A percentile compares a stretch with the other conserved stretches of the same genome.
These are phyloP conservation scores for Aspergillus brasiliensis DNA, from an alignment of 2,329 filamentous ascomycete species.

Conservation along the genomic window DNA sequence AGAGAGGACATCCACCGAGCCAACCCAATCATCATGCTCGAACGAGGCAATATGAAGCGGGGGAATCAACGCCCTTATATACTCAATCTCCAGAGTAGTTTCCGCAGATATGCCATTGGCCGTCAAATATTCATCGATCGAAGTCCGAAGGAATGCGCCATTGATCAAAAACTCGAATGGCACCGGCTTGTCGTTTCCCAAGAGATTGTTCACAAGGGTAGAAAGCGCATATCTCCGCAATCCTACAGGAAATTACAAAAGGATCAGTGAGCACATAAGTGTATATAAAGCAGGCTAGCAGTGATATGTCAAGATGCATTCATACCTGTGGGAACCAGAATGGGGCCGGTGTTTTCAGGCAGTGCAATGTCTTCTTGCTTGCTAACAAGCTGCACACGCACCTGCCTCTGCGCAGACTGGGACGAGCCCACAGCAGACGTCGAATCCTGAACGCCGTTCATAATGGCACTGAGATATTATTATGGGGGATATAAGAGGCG, in stretches of 20 bases:
- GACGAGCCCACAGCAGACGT: slow-evolving; percentile 20
- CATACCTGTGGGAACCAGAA: slow-evolving; percentile 60
- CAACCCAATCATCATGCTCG: slow-evolving; percentile 97
- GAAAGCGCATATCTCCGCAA: slow-evolving; percentile 63
- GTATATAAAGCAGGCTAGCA: not conserved
- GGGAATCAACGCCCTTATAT: slow-evolving; percentile 87
- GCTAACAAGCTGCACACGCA: slow-evolving; percentile 58
- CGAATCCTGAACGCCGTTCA: slow-evolving; percentile 28
- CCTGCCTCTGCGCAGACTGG: slow-evolving; percentile 47
- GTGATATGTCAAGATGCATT: slow-evolving; percentile 7
- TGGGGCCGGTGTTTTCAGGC: slow-evolving; percentile 57
- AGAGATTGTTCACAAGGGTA: slow-evolving; percentile 63
- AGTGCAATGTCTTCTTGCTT: slow-evolving; percentile 56
- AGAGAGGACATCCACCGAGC: slow-evolving; percentile 79
- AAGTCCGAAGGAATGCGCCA: slow-evolving; percentile 85
- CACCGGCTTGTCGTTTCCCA: slow-evolving; percentile 55
- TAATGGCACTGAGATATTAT: slow-evolving; percentile 19
- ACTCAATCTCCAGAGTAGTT: slow-evolving; percentile 84
- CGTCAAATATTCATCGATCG: slow-evolving; percentile 86
- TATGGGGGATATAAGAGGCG: slow-evolving; percentile 2
- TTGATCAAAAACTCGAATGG: slow-evolving; percentile 91
- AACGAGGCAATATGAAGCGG: slow-evolving; percentile 89
- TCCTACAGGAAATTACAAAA: slow-evolving; percentile 36
- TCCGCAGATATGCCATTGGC: slow-evolving; percentile 86
- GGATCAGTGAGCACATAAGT: slow-evolving; percentile 16